Evolutionary conservation across 2,329 filamentous ascomycete species (phyloP).

Genomic region (Cladorrhinum sp.): DNA sequence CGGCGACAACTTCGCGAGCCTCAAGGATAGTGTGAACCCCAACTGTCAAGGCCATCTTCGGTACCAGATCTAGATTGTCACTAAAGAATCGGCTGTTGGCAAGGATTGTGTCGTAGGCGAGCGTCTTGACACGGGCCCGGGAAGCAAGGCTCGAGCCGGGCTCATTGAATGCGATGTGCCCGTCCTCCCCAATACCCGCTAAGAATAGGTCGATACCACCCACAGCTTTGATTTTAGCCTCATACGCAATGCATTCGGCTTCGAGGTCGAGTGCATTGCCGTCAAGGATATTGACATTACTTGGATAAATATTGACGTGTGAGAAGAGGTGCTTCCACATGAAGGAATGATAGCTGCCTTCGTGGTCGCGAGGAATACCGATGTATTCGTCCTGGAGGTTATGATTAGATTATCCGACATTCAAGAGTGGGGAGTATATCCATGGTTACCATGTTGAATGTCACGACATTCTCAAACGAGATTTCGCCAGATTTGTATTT

Average conservation of each 20-base stretch:
- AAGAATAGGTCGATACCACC: constrained; percentile 77
- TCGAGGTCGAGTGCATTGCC: constrained; percentile 68
- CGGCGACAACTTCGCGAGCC: constrained; percentile 69
- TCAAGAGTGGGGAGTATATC: background rate
- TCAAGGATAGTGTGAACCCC: constrained; percentile 56
- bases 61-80: constrained; percentile 62
- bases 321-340: constrained; percentile 83
- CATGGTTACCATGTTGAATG: constrained; percentile 52
- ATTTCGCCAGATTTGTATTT: constrained; percentile 55
- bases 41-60: constrained; percentile 69
- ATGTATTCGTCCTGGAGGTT: constrained; percentile 73
- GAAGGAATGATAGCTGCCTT: constrained; percentile 76
- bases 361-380: constrained; percentile 68
- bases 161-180: constrained; percentile 81
- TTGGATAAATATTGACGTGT: constrained; percentile 66
- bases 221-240: constrained; percentile 63
- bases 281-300: constrained; percentile 69
- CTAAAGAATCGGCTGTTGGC: constrained; percentile 74
- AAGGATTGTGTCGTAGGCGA: constrained; percentile 74
- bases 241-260: constrained; percentile 69
- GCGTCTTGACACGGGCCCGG: constrained; percentile 71
- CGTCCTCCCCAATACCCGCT: constrained; percentile 72
- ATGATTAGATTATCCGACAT: background rate
- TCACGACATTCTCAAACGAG: constrained; percentile 64
- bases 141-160: constrained; percentile 69